Percentiles rank a stretch among this genome's conserved stretches.
phyloP scores from a whole-genome alignment of 2,329 filamentous ascomycete species.

The Talaromyces sp. region DNA sequence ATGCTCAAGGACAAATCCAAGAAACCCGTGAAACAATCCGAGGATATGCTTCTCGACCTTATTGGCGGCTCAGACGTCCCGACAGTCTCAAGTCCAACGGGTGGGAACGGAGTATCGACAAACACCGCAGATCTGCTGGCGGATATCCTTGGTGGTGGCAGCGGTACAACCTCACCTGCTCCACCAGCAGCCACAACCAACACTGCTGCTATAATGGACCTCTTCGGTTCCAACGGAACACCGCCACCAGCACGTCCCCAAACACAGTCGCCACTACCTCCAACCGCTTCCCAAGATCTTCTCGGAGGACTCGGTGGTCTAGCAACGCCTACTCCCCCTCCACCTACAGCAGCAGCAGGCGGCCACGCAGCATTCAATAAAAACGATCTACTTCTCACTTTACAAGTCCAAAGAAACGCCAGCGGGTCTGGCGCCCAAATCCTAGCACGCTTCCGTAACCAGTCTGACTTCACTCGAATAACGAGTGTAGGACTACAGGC shows the following conservation, averaged over 20 bases:
- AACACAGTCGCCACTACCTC: slow-evolving; percentile 38
- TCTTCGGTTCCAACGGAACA: slow-evolving; percentile 59
- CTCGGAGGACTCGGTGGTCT: slow-evolving; percentile 40
- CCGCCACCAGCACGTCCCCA: slow-evolving; percentile 45
- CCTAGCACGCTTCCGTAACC: slow-evolving; percentile 77
- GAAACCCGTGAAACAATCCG: slow-evolving; percentile 71
- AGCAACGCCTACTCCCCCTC: slow-evolving; percentile 28
- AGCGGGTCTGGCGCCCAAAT: slow-evolving; percentile 66
- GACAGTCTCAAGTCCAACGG: slow-evolving; percentile 50
- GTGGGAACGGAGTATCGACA: slow-evolving; percentile 51
- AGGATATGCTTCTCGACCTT: slow-evolving; percentile 85
- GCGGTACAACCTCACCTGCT: slow-evolving; percentile 47
- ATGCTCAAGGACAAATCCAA: slow-evolving; percentile 68
- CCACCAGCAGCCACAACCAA: slow-evolving; percentile 49
- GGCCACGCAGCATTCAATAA: slow-evolving; percentile 75
- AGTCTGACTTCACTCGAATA: slow-evolving; percentile 59
- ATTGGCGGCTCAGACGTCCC: slow-evolving; percentile 72
- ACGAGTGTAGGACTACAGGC: slow-evolving; percentile 81
- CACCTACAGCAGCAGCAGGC: slow-evolving; percentile 43
- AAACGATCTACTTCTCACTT: slow-evolving; percentile 73
- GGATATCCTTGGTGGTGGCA: slow-evolving; percentile 77
- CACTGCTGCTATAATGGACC: slow-evolving; percentile 78
- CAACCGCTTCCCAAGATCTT: slow-evolving; percentile 26
- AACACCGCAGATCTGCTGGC: slow-evolving; percentile 84
- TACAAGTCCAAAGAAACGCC: slow-evolving; percentile 73